Conservation (phyloP, 1,284 basidiomycete species). For the Fomitopsis palustris region DNA sequence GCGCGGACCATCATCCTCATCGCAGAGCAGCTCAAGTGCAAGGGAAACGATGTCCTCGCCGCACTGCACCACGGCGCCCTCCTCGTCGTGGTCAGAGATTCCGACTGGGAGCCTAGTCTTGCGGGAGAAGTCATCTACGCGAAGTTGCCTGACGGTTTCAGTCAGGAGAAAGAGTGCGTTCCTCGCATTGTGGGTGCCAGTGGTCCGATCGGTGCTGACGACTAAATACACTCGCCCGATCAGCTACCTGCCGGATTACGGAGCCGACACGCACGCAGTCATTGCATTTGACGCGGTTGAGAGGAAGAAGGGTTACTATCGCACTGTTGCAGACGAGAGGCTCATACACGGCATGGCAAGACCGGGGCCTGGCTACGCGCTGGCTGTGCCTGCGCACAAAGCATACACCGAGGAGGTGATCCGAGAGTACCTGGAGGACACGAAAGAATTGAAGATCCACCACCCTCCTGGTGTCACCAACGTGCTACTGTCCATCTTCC, state of each 20-base stretch:
- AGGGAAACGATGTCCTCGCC: background rate
- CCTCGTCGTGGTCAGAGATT: background rate
- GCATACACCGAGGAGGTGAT: background rate
- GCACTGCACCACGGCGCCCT: constrained; percentile 2
- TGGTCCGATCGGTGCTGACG: background rate
- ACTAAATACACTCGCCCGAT: background rate
- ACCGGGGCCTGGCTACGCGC: background rate
- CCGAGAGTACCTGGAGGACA: background rate
- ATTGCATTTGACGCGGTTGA: background rate
- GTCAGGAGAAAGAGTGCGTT: background rate
- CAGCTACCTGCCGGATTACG: background rate
- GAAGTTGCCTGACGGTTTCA: background rate
- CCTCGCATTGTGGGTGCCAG: background rate
- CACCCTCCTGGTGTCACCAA: background rate
- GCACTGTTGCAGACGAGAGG: background rate
- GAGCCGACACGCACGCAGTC: background rate
- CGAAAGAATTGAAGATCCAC: background rate
- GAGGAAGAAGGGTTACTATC: background rate
- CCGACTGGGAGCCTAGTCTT: background rate
- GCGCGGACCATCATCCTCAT: constrained; percentile 3
- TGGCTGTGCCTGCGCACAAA: constrained; percentile 2
- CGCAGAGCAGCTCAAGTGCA: constrained; percentile 5
- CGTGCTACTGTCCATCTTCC: background rate
- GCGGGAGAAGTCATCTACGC: background rate
- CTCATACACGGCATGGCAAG: background rate